Conservation (phyloP, 2,329 filamentous ascomycete species). For the Colletotrichum agaves region DNA sequence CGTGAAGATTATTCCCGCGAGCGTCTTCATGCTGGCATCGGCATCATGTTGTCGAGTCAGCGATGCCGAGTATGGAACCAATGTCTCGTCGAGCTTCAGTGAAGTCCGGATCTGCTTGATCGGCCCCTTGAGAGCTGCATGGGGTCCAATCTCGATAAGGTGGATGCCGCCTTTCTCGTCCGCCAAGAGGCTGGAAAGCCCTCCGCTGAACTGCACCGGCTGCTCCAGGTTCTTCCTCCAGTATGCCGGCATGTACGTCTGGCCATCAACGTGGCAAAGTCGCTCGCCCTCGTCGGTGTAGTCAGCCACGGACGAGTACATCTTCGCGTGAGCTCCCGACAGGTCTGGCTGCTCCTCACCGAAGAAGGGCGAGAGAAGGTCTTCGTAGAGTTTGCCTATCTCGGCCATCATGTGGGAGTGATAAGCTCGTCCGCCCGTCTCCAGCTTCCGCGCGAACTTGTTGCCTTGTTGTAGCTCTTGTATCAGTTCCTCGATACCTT, state of each 20-base stretch:
- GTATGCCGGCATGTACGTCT: background rate
- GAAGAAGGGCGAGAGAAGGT: background rate
- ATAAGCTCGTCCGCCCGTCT: slow-evolving; percentile 7
- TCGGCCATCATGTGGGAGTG: slow-evolving; percentile 1
- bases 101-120: slow-evolving; percentile 37
- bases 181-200: background rate
- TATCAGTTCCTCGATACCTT: background rate
- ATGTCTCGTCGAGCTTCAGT: too few relatives aligned
- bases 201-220: background rate
- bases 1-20: background rate
- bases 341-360: too few relatives aligned
- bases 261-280: too few relatives aligned
- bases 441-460: slow-evolving; percentile 38
- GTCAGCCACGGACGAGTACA: background rate
- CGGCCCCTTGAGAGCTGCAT: background rate
- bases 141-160: slow-evolving; percentile 19
- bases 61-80: background rate
- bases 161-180: background rate
- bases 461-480: background rate
- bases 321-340: slow-evolving; percentile 4
- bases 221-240: background rate
- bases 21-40: background rate
- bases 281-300: too few relatives aligned
- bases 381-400: background rate
- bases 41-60: background rate